Base-by-base conservation (phyloP, 495 filamentous ascomycete genomes). In the Talaromyces adpressus region DNA sequence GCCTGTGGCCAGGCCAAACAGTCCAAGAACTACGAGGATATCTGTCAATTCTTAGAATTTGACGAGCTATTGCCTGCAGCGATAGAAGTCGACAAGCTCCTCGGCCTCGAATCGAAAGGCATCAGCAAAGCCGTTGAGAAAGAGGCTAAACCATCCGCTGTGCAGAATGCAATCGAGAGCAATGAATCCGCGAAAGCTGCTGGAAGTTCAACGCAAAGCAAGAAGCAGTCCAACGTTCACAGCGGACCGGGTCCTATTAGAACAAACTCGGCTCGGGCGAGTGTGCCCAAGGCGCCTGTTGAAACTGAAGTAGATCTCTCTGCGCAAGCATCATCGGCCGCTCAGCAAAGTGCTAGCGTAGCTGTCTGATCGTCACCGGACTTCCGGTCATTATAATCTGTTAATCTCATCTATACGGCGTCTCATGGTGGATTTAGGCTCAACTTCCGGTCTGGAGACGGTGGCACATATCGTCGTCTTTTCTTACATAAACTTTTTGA, bases 11-110 rank as follows among this genome's bases (percentile, higher is more conserved):
- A 74, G 14, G 75, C 93, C 39, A 81, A 78, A 57, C 56, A 64
- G 16, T 80, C 79, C 58, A 90, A 85, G 73, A 85, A 81, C 58
- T 93, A 96, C 67, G 71, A 70, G 8, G 85, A 88, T 58, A 66
- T 85, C 12, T 89, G 89, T 64, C 79, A 83, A 62, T 70, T 78
- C 18, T 71, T 98, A 23, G 80, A 80, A 23, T 81, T 88, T 49
- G 81, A 85, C 7, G 80, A 88, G 57, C 69, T 93, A 27, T 41
- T 82, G 32, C 77, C 82, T 45, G 63, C 69, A 63, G 91, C 91
- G 5, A 73, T 72, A 29, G 82, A 79, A n/a, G 77, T 87, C 12
- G 91, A 96, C 68, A 69, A 81, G 60, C 74, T 80, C n/a, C 72
- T 92, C 6, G 82, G 82, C 27, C 79, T 92, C 16, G 72, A 78